Conservation (phyloP, 2,329 filamentous ascomycete species). For the Cladosporium sphaerospermum region DNA sequence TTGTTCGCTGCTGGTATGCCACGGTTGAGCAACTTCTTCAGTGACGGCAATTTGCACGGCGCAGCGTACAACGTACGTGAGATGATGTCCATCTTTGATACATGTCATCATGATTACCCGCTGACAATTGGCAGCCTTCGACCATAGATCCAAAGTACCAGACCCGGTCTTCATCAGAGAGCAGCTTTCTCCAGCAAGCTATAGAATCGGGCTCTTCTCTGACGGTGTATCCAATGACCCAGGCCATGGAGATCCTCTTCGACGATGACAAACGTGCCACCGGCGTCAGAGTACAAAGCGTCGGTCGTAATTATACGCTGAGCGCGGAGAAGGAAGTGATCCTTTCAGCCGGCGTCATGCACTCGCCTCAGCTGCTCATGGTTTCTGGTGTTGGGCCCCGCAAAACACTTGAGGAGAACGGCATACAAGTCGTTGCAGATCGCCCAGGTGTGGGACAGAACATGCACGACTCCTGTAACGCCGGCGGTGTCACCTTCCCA, state of each 20-base stretch:
- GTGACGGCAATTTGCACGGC: conserved; percentile 15
- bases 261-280: conserved; percentile 13
- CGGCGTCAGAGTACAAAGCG: conserved; percentile 23
- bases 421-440: conserved; percentile 42
- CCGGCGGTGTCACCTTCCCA: conserved; percentile 10
- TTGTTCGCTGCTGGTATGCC: conserved; percentile 1
- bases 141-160: conserved; percentile 29
- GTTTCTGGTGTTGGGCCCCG: conserved; percentile 27
- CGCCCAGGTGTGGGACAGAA: conserved; percentile 48
- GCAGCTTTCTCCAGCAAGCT: conserved; percentile 20
- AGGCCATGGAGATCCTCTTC: conserved; percentile 32
- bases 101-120: background rate
- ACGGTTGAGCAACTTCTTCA: background rate
- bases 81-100: background rate
- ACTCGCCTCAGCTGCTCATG: conserved; percentile 29
- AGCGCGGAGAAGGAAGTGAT: conserved; percentile 30
- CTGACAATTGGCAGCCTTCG: conserved; percentile 15
- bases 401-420: conserved; percentile 37
- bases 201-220: conserved; percentile 16
- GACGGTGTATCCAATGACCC: conserved; percentile 28
- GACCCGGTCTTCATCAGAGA: conserved; percentile 22
- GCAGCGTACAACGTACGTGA: conserved; percentile 3
- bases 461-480: conserved; percentile 37
- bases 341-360: conserved; percentile 25
- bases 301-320: conserved; percentile 21